Conservation (phyloP, 2,329 filamentous ascomycete genomes). For the Colletotrichum acutatum region DNA sequence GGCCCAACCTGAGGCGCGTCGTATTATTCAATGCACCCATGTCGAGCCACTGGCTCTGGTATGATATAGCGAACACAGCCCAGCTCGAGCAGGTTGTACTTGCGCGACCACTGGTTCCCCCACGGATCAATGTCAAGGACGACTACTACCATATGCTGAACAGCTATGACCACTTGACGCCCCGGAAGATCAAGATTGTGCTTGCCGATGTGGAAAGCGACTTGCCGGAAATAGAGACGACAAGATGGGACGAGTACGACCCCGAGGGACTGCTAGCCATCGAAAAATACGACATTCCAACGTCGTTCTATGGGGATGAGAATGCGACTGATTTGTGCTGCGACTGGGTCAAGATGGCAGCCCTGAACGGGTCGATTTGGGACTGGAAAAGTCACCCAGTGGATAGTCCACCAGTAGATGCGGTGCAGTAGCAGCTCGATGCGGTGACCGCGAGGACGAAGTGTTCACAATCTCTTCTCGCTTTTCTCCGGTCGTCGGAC, state of each 20-base stretch:
- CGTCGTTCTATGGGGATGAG: constrained; percentile 52
- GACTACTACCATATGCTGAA: constrained; percentile 51
- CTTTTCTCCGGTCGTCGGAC: too few relatives aligned
- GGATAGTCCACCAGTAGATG: background rate
- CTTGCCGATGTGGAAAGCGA: constrained; percentile 29
- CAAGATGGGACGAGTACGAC: constrained; percentile 48
- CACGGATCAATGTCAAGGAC: constrained; percentile 50
- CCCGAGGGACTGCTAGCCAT: constrained; percentile 51
- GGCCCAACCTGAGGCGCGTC: constrained; percentile 54
- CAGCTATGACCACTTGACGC: constrained; percentile 41
- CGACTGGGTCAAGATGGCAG: constrained; percentile 52
- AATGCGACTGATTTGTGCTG: constrained; percentile 49
- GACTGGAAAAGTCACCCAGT: constrained; percentile 42
- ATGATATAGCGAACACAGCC: constrained; percentile 48
- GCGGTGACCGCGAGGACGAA: too few relatives aligned
- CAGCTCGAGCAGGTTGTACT: constrained; percentile 55
- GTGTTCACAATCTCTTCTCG: too few relatives aligned
- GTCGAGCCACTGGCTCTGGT: constrained; percentile 52
- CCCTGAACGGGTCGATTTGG: constrained; percentile 54
- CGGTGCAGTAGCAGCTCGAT: background rate
- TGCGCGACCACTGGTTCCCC: constrained; percentile 48
- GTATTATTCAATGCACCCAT: constrained; percentile 54
- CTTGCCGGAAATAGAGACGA: constrained; percentile 40
- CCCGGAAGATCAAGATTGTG: constrained; percentile 40
- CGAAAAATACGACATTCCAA: constrained; percentile 51